Evolutionary conservation across 2,329 filamentous ascomycete species (phyloP).

Genomic region (Hirsutella thompsonii): DNA sequence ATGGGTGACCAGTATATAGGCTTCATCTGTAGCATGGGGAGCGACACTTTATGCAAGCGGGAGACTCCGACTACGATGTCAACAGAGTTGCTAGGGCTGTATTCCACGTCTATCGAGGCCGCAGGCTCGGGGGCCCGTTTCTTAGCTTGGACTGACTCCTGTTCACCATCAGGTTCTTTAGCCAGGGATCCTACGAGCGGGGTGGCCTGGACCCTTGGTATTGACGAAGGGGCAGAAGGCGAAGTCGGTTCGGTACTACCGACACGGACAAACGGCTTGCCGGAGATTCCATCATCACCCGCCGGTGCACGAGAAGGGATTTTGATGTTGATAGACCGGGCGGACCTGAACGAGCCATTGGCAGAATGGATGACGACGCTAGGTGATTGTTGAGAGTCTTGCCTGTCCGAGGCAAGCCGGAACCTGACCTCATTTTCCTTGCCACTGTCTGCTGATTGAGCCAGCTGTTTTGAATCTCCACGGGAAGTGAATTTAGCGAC

Average conservation of each 20-base stretch:
- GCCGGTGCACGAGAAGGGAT: slow-evolving; percentile 9
- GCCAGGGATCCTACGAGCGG: neutral
- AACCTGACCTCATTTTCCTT: slow-evolving; percentile 1
- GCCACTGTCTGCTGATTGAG: neutral
- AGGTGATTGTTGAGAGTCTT: slow-evolving; percentile 5
- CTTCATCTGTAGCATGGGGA: slow-evolving; percentile 78
- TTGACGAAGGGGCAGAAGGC: slow-evolving; percentile 1
- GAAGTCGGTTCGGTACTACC: slow-evolving; percentile 17
- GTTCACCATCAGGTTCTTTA: neutral
- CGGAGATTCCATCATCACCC: slow-evolving; percentile 38
- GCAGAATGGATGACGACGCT: slow-evolving; percentile 10
- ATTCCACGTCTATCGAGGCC: neutral
- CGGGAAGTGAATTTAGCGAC: too few relatives aligned
- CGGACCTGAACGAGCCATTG: slow-evolving; percentile 9
- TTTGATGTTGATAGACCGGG: slow-evolving; percentile 11
- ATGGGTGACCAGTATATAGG: slow-evolving; percentile 97
- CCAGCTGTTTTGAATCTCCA: neutral
- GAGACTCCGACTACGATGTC: slow-evolving; percentile 80
- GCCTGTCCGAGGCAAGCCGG: neutral
- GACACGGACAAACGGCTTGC: slow-evolving; percentile 39
- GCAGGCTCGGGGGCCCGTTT: neutral
- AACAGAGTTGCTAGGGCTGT: slow-evolving; percentile 14
- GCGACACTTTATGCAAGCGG: slow-evolving; percentile 75
- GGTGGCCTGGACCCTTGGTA: slow-evolving; percentile 1
- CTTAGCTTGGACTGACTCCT: neutral